Evolutionary conservation across 2,329 filamentous ascomycete genomes (phyloP).

Genomic region (Ophiostoma tasmaniense): DNA sequence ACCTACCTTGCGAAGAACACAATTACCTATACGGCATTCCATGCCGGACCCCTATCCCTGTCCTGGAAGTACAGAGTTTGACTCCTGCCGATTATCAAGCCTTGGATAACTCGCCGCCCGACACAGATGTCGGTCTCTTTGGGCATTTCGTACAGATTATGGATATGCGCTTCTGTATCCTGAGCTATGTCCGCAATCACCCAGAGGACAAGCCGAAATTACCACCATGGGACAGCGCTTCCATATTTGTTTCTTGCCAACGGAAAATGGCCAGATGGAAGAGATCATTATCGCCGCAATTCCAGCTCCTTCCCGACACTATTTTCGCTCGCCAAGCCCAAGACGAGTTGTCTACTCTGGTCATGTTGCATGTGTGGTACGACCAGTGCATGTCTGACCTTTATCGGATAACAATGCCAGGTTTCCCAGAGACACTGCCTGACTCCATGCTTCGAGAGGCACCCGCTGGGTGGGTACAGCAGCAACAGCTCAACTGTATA

Average conservation of each 20-base stretch:
- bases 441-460: neutral
- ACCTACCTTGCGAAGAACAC: neutral
- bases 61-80: neutral
- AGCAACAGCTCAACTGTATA: slow-evolving; percentile 2
- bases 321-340: neutral
- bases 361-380: slow-evolving; percentile 11
- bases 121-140: neutral
- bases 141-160: slow-evolving; percentile 6
- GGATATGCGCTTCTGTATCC: slow-evolving; percentile 7
- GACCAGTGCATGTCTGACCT: slow-evolving; percentile 11
- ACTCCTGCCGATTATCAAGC: neutral
- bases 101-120: neutral
- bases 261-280: slow-evolving; percentile 3
- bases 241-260: neutral
- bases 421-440: slow-evolving; percentile 7
- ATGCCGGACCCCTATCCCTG: neutral
- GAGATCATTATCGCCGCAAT: neutral
- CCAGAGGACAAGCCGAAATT: neutral
- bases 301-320: neutral
- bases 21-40: neutral
- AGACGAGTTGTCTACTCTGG: neutral
- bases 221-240: neutral
- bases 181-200: slow-evolving; percentile 5
- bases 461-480: slow-evolving; percentile 6
- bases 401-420: slow-evolving; percentile 7